Evolutionary conservation across 129 eudicot genomes (phyloP).

Genomic region (Deinandra increscens): DNA sequence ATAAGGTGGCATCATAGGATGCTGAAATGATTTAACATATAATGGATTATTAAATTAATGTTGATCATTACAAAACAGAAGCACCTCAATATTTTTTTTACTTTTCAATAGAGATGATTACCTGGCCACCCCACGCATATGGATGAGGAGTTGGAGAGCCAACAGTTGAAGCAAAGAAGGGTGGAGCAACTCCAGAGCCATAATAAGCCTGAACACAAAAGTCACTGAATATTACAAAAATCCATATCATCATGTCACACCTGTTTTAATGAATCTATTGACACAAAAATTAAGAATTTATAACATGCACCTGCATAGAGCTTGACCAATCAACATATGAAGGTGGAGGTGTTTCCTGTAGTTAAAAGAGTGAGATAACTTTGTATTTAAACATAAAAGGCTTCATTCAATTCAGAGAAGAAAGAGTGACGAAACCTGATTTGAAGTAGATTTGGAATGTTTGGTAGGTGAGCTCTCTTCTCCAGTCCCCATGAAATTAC

Average conservation of each 20-base stretch:
- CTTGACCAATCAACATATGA: conserved; percentile 86
- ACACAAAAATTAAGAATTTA: conserved; percentile 14
- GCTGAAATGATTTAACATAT: conserved; percentile 42
- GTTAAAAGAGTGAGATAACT: conserved; percentile 8
- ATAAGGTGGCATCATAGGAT: conserved; percentile 84
- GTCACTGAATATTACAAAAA: conserved; percentile 8
- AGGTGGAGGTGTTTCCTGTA: conserved; percentile 69
- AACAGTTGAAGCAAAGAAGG: conserved; percentile 80
- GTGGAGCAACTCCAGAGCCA: conserved; percentile 79
- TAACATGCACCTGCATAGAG: conserved; percentile 76
- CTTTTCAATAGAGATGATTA: conserved; percentile 22
- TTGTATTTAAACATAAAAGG: not conserved
- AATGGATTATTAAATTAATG: not conserved
- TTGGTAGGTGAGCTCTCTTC: conserved; percentile 67
- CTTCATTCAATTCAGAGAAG: not conserved
- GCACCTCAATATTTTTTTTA: conserved; percentile 2
- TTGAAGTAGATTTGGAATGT: conserved; percentile 57
- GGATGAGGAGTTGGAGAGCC: conserved; percentile 88
- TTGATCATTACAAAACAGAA: not conserved
- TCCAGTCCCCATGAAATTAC: conserved; percentile 58
- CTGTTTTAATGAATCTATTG: not conserved
- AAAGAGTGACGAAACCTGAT: conserved; percentile 49
- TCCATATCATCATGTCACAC: conserved; percentile 15
- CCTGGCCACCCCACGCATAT: conserved; percentile 98
- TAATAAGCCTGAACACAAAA: conserved; percentile 65